Conservation (phyloP, 140 eudicot species). For the Ambrosia hybrid region DNA sequence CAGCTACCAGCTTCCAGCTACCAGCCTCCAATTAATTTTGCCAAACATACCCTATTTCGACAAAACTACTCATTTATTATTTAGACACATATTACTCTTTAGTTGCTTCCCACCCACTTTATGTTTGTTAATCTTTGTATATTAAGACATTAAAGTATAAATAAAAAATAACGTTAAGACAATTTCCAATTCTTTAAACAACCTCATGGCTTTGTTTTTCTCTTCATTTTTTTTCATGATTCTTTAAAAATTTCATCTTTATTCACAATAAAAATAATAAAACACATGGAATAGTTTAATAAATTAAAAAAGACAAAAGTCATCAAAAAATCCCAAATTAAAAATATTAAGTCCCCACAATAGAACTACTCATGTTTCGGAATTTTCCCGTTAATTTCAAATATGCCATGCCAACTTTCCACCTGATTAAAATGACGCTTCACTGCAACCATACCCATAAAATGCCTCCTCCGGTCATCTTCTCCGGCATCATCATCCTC, state of each 20-base stretch:
- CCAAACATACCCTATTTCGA: too few species aligned
- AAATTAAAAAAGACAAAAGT: slow-evolving; percentile 3
- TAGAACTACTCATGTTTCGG: slow-evolving; percentile 24
- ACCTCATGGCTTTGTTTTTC: slow-evolving; percentile 12
- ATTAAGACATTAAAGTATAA: too few species aligned
- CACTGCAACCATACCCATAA: slow-evolving; percentile 28
- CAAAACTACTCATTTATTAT: too few species aligned
- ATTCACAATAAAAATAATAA: background rate
- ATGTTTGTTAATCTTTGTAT: too few species aligned
- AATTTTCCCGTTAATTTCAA: slow-evolving; percentile 36
- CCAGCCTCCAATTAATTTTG: too few species aligned
- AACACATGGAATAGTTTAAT: slow-evolving; percentile 17
- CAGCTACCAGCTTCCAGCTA: too few species aligned
- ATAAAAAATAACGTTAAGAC: too few species aligned
- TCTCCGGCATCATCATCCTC: slow-evolving; percentile 6
- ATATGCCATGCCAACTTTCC: slow-evolving; percentile 10
- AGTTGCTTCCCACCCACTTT: too few species aligned
- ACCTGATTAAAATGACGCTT: slow-evolving; percentile 20
- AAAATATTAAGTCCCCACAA: too few species aligned
- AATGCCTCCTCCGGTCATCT: slow-evolving; percentile 20
- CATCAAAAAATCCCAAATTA: too few species aligned
- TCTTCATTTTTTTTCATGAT: background rate
- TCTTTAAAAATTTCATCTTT: background rate
- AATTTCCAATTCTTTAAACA: background rate
- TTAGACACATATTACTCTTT: too few species aligned